Evolutionary conservation across 2,329 filamentous ascomycete species (phyloP), one percentile per base, ranked within the genome.

Genomic region (Cordyceps sp.): DNA sequence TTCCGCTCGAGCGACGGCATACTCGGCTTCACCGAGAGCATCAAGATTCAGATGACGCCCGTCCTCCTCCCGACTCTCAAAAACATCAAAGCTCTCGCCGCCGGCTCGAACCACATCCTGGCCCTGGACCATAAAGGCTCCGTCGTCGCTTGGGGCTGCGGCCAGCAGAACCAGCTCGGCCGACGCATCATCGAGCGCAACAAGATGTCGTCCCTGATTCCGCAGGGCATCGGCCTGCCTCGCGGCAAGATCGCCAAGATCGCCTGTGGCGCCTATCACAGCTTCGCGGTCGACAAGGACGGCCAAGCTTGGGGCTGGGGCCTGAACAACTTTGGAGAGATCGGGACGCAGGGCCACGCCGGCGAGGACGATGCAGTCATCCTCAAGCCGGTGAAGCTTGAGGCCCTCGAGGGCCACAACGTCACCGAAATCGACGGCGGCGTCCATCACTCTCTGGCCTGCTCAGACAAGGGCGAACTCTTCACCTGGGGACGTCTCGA

Each of bases 301-400:
- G 80, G 75, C 25, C 64, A 69, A 20, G 77, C 88, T 21, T 90
- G 74, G 55, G 70, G 75, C 0, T 93, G 84, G 83, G 84, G 85
- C 17, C 61, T 88, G 20, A 93, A 93, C 64, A 85, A 80, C 55
- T 92, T 81, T 53, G 80, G 78, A 39, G 78, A 93, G 58, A 81
- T 80, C 13, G 83, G 59, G 5, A 71, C 80, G 32, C 61, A 62
- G 31, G 61, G 66, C 32, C 66, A 80, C 36, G 60, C 57, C 23
- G 52, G 59, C 15, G 51, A 55, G 37, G 54, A 63, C 14, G 67
- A 69, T 19, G 76, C 74, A 33, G 81, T 78, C 38, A 68, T 93
- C 31, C 65, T 79, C n/a, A 69, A 71, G 42, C 80, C 84, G 3
- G 71, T 69, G 26, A 58, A 78, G 32, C 69, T 93, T 18, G 57